Percentiles rank a stretch among this genome's conserved stretches.
phyloP scores from a whole-genome alignment of 257 asterid genomes.

The Jasminum sambac region DNA sequence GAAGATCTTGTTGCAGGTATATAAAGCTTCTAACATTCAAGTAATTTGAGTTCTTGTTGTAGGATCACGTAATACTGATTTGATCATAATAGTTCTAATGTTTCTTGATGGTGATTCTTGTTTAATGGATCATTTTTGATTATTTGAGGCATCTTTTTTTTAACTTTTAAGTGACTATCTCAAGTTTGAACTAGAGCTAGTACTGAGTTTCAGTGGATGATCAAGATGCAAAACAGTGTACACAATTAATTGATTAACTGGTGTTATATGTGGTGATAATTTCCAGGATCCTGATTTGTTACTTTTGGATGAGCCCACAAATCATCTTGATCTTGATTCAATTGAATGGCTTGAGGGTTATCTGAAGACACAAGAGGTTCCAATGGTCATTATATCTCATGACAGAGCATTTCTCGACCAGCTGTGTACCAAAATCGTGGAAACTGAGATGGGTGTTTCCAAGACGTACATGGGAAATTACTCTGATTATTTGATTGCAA shows the following conservation, averaged over 20 bases:
- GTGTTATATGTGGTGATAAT: slow-evolving; percentile 23
- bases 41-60: not conserved
- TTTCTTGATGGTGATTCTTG: not conserved
- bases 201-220: not conserved
- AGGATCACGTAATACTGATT: not conserved
- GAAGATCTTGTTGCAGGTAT: slow-evolving; percentile 93
- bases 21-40: not conserved
- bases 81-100: not conserved
- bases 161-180: not conserved
- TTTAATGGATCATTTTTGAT: not conserved
- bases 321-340: slow-evolving; percentile 96
- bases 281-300: slow-evolving; percentile 86
- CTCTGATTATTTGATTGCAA: slow-evolving; percentile 70
- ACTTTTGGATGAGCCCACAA: slow-evolving; percentile 96
- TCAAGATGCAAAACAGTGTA: slow-evolving; percentile 5
- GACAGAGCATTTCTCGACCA: slow-evolving; percentile 98
- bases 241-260: slow-evolving; percentile 27
- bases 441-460: slow-evolving; percentile 96
- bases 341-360: slow-evolving; percentile 99
- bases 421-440: slow-evolving; percentile 92
- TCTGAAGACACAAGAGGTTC: slow-evolving; percentile 89
- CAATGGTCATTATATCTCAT: slow-evolving; percentile 98
- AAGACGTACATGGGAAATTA: slow-evolving; percentile 82
- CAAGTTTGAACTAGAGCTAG: not conserved
- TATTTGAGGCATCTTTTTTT: not conserved